Evolutionary conservation across 305 asterid species (phyloP).

Genomic region (Fraxinus baroniana): DNA sequence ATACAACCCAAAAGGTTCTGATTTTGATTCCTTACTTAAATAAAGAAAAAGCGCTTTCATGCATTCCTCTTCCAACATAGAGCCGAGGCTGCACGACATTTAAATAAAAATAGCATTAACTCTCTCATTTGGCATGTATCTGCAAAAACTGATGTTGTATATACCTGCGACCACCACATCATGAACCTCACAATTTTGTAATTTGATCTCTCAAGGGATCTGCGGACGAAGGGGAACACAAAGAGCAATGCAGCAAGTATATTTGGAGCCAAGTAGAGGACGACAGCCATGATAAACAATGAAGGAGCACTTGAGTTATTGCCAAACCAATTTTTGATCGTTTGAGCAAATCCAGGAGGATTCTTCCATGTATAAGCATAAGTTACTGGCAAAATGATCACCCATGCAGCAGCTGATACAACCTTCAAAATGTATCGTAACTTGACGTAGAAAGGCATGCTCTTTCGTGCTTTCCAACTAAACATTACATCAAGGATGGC

Average conservation of each 20-base stretch:
- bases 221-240: slow-evolving; percentile 86
- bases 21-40: slow-evolving; percentile 66
- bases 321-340: slow-evolving; percentile 93
- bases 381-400: slow-evolving; percentile 86
- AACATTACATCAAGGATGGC: slow-evolving; percentile 89
- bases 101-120: slow-evolving; percentile 25
- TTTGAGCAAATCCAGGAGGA: slow-evolving; percentile 91
- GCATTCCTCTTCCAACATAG: slow-evolving; percentile 99
- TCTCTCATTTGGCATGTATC: slow-evolving; percentile 7
- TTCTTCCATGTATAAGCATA: slow-evolving; percentile 89
- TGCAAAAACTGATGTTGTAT: slow-evolving; percentile 8
- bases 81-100: slow-evolving; percentile 83
- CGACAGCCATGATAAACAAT: slow-evolving; percentile 88
- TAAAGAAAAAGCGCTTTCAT: slow-evolving; percentile 93
- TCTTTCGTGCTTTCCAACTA: slow-evolving; percentile 84
- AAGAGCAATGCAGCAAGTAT: slow-evolving; percentile 82
- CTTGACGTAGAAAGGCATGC: slow-evolving; percentile 93
- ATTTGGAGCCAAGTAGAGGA: slow-evolving; percentile 90
- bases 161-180: slow-evolving; percentile 99
- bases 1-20: slow-evolving; percentile 15
- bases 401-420: slow-evolving; percentile 95
- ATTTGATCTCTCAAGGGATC: slow-evolving; percentile 94
- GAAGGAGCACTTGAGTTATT: slow-evolving; percentile 73
- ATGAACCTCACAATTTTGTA: slow-evolving; percentile 88
- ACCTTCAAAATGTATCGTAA: slow-evolving; percentile 85